phyloP scores from a whole-genome alignment of 2,329 filamentous ascomycete genomes.

The Claviceps humidiphila region DNA sequence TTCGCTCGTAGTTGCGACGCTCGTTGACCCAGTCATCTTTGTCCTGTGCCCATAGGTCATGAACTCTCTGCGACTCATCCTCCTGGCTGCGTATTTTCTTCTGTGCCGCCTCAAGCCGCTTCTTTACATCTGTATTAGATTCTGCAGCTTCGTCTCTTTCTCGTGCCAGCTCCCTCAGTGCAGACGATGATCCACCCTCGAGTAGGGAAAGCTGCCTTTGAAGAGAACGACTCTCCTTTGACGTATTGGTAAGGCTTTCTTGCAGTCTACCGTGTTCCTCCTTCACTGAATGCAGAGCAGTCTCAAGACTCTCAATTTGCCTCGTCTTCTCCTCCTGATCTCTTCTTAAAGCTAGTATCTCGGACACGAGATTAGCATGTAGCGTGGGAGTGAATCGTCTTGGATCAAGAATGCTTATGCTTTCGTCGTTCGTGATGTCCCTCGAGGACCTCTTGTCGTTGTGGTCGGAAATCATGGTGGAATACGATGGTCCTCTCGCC shows the following conservation, averaged over 20 bases:
- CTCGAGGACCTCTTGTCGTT: conserved; percentile 37
- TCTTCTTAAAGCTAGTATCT: conserved; percentile 74
- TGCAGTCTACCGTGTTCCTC: conserved; percentile 63
- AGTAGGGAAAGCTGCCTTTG: conserved; percentile 78
- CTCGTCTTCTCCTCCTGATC: conserved; percentile 85
- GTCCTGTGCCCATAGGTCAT: conserved; percentile 72
- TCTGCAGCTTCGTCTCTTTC: conserved; percentile 80
- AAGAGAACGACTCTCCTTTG: conserved; percentile 65
- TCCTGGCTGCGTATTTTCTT: conserved; percentile 69
- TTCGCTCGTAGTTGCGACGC: conserved; percentile 67
- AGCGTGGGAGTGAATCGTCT: conserved; percentile 88
- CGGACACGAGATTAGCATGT: conserved; percentile 86
- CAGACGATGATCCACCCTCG: conserved; percentile 78
- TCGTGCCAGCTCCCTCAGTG: conserved; percentile 66
- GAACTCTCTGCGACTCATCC: conserved; percentile 66
- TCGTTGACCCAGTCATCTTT: conserved; percentile 77
- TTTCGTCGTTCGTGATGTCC: conserved; percentile 53
- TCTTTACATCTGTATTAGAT: conserved; percentile 55
- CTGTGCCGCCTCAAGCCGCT: conserved; percentile 63
- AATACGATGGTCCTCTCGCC: conserved; percentile 43
- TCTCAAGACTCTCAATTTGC: conserved; percentile 75
- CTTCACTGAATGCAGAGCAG: conserved; percentile 54
- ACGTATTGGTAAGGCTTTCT: conserved; percentile 44
- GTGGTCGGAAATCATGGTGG: conserved; percentile 29
- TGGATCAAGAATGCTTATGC: conserved; percentile 66